These are phyloP conservation scores for Conoideocrella luteorostrata DNA, from an alignment of 2,329 filamentous ascomycete genomes.

Conservation along the genomic window DNA sequence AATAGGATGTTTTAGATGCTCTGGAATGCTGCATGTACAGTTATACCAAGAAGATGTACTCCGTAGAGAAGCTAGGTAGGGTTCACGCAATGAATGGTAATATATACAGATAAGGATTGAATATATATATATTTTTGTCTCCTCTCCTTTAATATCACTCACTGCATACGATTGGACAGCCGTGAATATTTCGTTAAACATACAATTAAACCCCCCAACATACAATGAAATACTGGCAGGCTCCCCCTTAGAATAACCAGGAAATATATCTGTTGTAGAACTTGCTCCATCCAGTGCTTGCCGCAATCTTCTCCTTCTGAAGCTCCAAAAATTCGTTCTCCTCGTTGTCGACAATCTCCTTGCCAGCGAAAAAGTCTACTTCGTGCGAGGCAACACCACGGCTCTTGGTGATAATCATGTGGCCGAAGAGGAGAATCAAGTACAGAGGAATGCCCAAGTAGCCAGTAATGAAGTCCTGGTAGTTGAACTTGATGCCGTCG, in stretches of 20 bases:
- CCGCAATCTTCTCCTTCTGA: slow-evolving; percentile 22
- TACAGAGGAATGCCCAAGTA: slow-evolving; percentile 75
- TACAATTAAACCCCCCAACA: too few relatives aligned
- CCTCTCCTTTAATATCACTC: too few relatives aligned
- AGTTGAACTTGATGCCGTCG: slow-evolving; percentile 54
- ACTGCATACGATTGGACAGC: too few relatives aligned
- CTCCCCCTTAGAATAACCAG: slow-evolving; percentile 27
- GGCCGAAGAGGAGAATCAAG: slow-evolving; percentile 60
- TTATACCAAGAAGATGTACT: too few relatives aligned
- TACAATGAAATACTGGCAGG: background rate
- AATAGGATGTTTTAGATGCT: too few relatives aligned
- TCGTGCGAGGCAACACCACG: slow-evolving; percentile 49
- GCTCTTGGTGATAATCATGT: slow-evolving; percentile 52
- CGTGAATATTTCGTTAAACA: too few relatives aligned
- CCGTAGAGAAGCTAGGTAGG: too few relatives aligned
- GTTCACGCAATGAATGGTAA: background rate
- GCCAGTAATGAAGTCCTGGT: slow-evolving; percentile 71
- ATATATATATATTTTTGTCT: background rate
- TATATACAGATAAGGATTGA: background rate
- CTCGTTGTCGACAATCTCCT: slow-evolving; percentile 66
- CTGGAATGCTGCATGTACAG: too few relatives aligned
- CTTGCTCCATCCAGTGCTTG: slow-evolving; percentile 21
- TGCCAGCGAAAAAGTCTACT: slow-evolving; percentile 66
- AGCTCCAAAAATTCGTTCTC: slow-evolving; percentile 60
- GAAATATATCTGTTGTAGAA: slow-evolving; percentile 32